phyloP scores from a whole-genome alignment of 2,329 filamentous ascomycete genomes.

The Colletotrichum sp. region DNA sequence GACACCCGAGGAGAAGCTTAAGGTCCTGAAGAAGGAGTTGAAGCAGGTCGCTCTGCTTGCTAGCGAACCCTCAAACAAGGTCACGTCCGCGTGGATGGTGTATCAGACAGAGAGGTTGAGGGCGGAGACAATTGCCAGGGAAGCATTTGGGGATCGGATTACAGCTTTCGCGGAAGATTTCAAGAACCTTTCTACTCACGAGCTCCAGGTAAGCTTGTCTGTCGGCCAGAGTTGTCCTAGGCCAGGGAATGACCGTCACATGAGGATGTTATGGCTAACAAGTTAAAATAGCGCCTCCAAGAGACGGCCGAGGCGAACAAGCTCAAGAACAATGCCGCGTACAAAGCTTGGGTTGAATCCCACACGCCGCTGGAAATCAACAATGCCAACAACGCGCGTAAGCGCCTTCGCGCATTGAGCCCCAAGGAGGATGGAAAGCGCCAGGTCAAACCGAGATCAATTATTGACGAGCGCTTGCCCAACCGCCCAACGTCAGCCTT shows the following conservation, averaged over 20 bases:
- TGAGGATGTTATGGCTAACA: neutral
- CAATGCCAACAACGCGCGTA: constrained; percentile 54
- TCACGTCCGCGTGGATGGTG: constrained; percentile 40
- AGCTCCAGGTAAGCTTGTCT: constrained; percentile 45
- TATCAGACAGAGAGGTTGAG: constrained; percentile 38
- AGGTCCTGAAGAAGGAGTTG: constrained; percentile 36
- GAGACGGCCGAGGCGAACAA: constrained; percentile 42
- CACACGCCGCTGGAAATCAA: constrained; percentile 43
- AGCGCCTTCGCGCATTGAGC: constrained; percentile 34
- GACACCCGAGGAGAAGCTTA: constrained; percentile 42
- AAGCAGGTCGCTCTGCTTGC: constrained; percentile 45
- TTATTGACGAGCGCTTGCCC: constrained; percentile 55
- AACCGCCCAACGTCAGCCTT: constrained; percentile 39
- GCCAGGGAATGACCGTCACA: neutral
- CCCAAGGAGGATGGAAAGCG: neutral
- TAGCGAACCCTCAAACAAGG: constrained; percentile 38
- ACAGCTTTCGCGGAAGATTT: constrained; percentile 34
- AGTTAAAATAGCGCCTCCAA: constrained; percentile 37
- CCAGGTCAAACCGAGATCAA: constrained; percentile 27
- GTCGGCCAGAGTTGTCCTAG: constrained; percentile 21
- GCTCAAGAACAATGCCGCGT: constrained; percentile 40
- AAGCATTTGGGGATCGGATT: constrained; percentile 23
- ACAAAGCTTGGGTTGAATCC: constrained; percentile 54
- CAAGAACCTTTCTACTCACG: constrained; percentile 42
- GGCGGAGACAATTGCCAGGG: neutral